Base-by-base conservation (phyloP, 2,329 filamentous ascomycete genomes). In the Penicillium hordei region DNA sequence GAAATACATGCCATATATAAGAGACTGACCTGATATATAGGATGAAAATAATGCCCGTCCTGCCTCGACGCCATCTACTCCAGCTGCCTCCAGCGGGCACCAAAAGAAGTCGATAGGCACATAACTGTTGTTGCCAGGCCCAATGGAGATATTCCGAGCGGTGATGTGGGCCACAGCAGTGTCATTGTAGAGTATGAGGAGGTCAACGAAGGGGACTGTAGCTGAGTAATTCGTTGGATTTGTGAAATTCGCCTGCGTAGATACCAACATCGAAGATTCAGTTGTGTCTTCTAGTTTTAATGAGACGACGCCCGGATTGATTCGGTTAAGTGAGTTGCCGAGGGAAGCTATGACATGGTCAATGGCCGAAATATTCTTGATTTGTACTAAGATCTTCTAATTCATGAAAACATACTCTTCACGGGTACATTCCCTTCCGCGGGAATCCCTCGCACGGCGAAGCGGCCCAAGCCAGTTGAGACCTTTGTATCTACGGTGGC, bases 181-280 rank as follows among this genome's bases (percentile, higher is more conserved):
- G 12, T 82, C 86, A 66, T 95, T 93, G 66, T 86, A 86, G 31
- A 90, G 72, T 42, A 97, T 77, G 60, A 92, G 85, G 43, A 96
- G 82, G 70, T 89, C 92, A 62, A 91, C 76, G 61, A 86, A 93
- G 1, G 93, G 93, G n/a, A 97, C 81, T 2, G 80, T 81, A 4
- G 91, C 93, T 5, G 90, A 87, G 72, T 97, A 97, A 4, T 87
- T 83, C 0, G 93, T 96, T 1, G 93, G 93, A 69, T 99, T 99
- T 4, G 90, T 95, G 59, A 96, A 82, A 70, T 94, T 96, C 68
- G 96, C 82, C 39, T 80, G 76, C 15, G 90, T 89, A 68, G 86
- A 81, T 36, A 97, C 77, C 21, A 83, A 85, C 46, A 97, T 80
- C 4, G 89, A 89, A 3, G 86, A 85, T 36, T 83, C 78, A 1